These are phyloP conservation scores for Dacryopinax primogenitus DNA, from an alignment of 768 basidiomycete species.

Conservation along the genomic window DNA sequence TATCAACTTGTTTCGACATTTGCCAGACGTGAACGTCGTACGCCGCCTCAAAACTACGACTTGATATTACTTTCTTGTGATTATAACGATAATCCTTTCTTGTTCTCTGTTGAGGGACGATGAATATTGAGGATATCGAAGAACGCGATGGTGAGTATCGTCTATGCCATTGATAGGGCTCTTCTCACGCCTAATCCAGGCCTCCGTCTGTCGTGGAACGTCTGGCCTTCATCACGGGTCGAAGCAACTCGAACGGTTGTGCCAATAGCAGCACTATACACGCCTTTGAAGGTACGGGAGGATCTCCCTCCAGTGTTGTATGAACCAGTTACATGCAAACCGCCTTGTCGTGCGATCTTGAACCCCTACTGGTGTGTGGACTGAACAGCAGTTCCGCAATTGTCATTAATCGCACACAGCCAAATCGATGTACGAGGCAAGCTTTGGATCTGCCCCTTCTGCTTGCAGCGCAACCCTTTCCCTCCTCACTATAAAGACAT, in stretches of 20 bases:
- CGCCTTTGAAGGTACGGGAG: constrained; percentile 83
- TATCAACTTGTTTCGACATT: neutral
- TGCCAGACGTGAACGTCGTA: neutral
- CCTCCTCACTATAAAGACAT: constrained; percentile 99
- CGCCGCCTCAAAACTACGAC: neutral
- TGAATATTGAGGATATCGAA: constrained; percentile 91
- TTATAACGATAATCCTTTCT: neutral
- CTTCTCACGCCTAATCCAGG: constrained; percentile 39
- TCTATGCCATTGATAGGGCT: neutral
- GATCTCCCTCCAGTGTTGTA: constrained; percentile 94
- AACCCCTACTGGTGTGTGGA: constrained; percentile 84
- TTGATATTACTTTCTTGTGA: neutral
- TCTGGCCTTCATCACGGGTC: constrained; percentile 95
- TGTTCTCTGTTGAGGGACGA: constrained; percentile 14
- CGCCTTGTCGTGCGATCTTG: constrained; percentile 90
- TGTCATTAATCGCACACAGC: constrained; percentile 33
- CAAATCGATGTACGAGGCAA: constrained; percentile 98
- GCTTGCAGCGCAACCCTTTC: constrained; percentile 90
- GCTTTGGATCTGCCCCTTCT: constrained; percentile 99
- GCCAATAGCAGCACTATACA: constrained; percentile 95
- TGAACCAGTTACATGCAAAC: constrained; percentile 97
- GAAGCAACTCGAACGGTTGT: constrained; percentile 97
- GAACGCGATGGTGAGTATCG: constrained; percentile 71
- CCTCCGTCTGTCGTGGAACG: constrained; percentile 94
- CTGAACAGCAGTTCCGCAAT: constrained; percentile 1